A percentile compares a stretch with the other conserved stretches of the same genome.
Evolutionary conservation across 2,329 filamentous ascomycete species (phyloP).

Genomic region (Nigrospora oryzae): DNA sequence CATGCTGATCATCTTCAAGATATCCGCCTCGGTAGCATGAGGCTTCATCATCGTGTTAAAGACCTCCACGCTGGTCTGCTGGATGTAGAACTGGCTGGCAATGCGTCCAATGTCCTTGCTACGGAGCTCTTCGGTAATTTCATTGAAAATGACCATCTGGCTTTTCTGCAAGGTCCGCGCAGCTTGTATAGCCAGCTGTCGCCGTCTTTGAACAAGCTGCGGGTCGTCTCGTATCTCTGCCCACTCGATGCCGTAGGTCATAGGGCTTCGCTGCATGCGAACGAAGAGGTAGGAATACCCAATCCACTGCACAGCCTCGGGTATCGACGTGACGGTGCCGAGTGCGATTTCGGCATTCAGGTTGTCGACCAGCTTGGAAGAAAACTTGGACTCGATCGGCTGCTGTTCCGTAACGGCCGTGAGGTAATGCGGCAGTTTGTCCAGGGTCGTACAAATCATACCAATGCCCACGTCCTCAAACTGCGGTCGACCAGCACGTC

Average conservation of each 20-base stretch:
- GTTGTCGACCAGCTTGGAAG: constrained; percentile 88
- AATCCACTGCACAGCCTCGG: constrained; percentile 93
- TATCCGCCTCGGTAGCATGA: constrained; percentile 79
- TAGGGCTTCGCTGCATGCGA: constrained; percentile 85
- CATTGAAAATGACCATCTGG: constrained; percentile 99
- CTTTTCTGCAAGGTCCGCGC: constrained; percentile 81
- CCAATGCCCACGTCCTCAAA: constrained; percentile 97
- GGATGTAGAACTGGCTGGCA: constrained; percentile 93
- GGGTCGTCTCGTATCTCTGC: constrained; percentile 83
- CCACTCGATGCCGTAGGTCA: constrained; percentile 94
- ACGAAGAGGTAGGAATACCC: constrained; percentile 98
- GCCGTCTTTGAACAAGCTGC: constrained; percentile 73
- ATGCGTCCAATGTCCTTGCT: constrained; percentile 95
- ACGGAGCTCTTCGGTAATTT: constrained; percentile 82
- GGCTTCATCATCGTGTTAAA: constrained; percentile 95
- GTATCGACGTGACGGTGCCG: constrained; percentile 89
- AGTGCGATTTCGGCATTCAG: constrained; percentile 90
- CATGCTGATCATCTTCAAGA: constrained; percentile 94
- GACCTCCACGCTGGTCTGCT: constrained; percentile 87
- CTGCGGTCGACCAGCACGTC: constrained; percentile 93
- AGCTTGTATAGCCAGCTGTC: constrained; percentile 81
- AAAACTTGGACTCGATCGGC: constrained; percentile 96
- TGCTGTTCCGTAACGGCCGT: constrained; percentile 91
- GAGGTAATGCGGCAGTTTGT: constrained; percentile 85
- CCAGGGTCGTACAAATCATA: constrained; percentile 95